Percentiles rank a stretch among this genome's conserved stretches.
Evolutionary conservation across 495 filamentous ascomycete genomes (phyloP).

Genomic region (Coniosporium apollinis): DNA sequence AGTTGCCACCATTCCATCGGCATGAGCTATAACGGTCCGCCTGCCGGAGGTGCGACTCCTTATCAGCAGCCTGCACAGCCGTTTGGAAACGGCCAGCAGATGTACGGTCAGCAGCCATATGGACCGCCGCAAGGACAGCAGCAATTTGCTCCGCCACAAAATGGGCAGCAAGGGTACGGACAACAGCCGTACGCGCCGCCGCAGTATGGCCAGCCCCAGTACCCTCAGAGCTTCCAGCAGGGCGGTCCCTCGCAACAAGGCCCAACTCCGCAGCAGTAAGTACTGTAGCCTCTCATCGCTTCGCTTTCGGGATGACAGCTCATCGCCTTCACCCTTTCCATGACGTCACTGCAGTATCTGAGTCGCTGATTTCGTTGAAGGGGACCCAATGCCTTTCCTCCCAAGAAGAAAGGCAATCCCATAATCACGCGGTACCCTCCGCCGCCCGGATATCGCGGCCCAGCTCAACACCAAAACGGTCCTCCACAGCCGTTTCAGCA

Average conservation of each 20-base stretch:
- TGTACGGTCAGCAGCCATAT: conserved; percentile 3
- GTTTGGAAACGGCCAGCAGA: conserved; percentile 7
- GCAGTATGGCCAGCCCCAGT: conserved; percentile 3
- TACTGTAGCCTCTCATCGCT: neutral
- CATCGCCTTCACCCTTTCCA: too few relatives aligned
- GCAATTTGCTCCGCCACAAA: conserved; percentile 1
- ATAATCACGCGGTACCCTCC: conserved; percentile 25
- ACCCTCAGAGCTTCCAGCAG: conserved; percentile 6
- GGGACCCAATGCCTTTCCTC: conserved; percentile 4
- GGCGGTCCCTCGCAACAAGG: conserved; percentile 7
- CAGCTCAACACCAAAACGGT: conserved; percentile 4
- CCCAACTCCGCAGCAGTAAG: conserved; percentile 14
- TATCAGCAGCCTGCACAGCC: conserved; percentile 11
- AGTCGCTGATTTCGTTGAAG: too few relatives aligned
- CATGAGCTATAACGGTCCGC: too few relatives aligned
- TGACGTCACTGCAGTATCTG: too few relatives aligned
- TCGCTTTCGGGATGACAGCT: too few relatives aligned
- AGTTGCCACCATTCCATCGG: too few relatives aligned
- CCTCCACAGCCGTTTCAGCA: conserved; percentile 3
- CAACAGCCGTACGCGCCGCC: conserved; percentile 2
- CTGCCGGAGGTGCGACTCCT: conserved; percentile 3
- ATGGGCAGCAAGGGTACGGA: conserved; percentile 1
- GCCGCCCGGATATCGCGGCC: conserved; percentile 22
- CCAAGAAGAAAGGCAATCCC: conserved; percentile 24
- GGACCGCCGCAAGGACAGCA: conserved; percentile 4